Evolutionary conservation across 257 asterid genomes (phyloP), one percentile per base, ranked within the genome.

Genomic region (Voacanga thouarsii): DNA sequence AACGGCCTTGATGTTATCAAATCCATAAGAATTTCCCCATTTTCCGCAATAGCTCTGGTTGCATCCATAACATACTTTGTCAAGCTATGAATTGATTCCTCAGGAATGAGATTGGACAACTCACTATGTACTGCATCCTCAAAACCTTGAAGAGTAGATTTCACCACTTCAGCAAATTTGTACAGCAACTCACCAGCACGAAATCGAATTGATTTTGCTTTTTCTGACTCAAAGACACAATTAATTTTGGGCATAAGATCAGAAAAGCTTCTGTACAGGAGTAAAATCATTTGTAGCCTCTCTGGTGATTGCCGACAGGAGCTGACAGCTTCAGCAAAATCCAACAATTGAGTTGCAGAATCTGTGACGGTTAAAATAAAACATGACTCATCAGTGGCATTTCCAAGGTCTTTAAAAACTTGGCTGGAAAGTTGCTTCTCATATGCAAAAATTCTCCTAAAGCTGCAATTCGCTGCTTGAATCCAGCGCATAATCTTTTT

Each of bases 61-160:
- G 85, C 75, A 67, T 82, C 84, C 88, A 88, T 86, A 28, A 88
- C 90, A 65, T 86, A 83, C 78, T 85, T 77, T 45, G 92, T 88
- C 69, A 83, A 80, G n/a, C 87, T 83, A 74, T 88, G 92, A 76
- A 88, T 79, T 3, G 88, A 81, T 76, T 89, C 92, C 74, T 88
- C 90, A 1, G 90, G 87, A 4, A 82, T 82, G 0, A 80, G 81
- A 23, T 66, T 80, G 0, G 86, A 83, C n/a, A 86, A 87, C 70
- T 86, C 90, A 16, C 78, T 78, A 44, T 85, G 84, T 50, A 88
- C 84, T 4, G 84, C 82, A 16, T 83, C 79, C 85, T 86, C 90
- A 80, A 88, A 86, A 72, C 86, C 90, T 0, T 84, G 85, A 64
- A 88, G 47, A 59, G 80, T 79, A 79, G 86, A 86, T 45, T 82